A percentile compares a stretch with the other conserved stretches of the same genome.
These are phyloP conservation scores for Xylaria bambusicola DNA, from an alignment of 495 filamentous ascomycete species.

Conservation along the genomic window DNA sequence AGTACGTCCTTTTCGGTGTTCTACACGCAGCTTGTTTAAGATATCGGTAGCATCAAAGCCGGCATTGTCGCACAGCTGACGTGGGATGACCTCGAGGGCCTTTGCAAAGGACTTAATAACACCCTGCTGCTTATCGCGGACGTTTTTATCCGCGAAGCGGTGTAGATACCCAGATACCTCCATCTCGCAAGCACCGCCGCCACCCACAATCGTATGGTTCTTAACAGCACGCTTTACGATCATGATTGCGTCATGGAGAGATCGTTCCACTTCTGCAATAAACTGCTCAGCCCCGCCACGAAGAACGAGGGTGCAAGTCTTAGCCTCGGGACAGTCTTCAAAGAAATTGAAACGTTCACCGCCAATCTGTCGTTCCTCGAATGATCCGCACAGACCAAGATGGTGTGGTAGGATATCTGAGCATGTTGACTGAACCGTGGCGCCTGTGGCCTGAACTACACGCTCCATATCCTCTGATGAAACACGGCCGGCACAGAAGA, in stretches of 20 bases:
- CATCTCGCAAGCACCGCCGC: constrained; percentile 95
- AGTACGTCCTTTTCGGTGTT: constrained; percentile 84
- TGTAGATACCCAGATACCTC: constrained; percentile 92
- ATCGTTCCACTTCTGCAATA: constrained; percentile 96
- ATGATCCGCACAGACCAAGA: constrained; percentile 84
- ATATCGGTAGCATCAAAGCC: constrained; percentile 98
- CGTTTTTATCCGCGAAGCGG: constrained; percentile 85
- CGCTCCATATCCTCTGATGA: constrained; percentile 93
- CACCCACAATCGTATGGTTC: constrained; percentile 91
- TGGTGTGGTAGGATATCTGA: constrained; percentile 90
- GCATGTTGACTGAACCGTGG: constrained; percentile 91
- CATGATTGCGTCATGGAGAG: constrained; percentile 98
- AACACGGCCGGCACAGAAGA: constrained; percentile 97
- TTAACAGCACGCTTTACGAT: constrained; percentile 96
- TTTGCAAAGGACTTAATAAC: constrained; percentile 98
- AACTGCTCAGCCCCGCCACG: constrained; percentile 98
- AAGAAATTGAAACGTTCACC: constrained; percentile 98
- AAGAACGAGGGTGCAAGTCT: constrained; percentile 94
- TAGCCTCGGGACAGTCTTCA: constrained; percentile 89
- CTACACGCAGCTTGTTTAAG: constrained; percentile 88
- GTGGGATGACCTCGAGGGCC: constrained; percentile 93
- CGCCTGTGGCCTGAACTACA: constrained; percentile 91
- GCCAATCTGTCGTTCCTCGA: constrained; percentile 96
- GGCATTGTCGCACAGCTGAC: constrained; percentile 96
- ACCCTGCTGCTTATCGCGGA: constrained; percentile 92